Percentiles rank a stretch among this genome's conserved stretches.
Conservation (phyloP, 2,329 filamentous ascomycete species). For the Nannizzia gypsea region DNA sequence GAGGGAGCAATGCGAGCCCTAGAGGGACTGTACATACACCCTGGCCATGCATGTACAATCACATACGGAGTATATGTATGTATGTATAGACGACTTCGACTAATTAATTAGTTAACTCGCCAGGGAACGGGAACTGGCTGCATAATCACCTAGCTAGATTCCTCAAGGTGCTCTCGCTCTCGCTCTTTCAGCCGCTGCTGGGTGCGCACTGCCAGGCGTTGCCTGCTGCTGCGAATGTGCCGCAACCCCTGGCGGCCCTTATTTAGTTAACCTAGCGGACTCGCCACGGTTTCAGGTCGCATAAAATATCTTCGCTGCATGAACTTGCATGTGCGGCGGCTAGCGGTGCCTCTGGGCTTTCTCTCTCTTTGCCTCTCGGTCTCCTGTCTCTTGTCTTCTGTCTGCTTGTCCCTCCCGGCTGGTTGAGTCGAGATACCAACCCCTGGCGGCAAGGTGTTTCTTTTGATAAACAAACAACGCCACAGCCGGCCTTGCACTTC, state of each 20-base stretch:
- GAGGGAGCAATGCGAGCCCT: not conserved
- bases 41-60: not conserved
- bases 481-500: too few species aligned
- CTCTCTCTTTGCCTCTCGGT: not conserved
- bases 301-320: not conserved
- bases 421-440: not conserved
- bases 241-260: not conserved
- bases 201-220: not conserved
- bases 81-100: not conserved
- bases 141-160: too few species aligned
- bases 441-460: not conserved
- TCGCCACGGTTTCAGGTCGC: not conserved
- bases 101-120: not conserved
- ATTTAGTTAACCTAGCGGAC: not conserved
- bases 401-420: not conserved
- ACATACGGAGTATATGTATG: too few species aligned
- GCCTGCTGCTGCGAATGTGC: not conserved
- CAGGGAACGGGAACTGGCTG: not conserved
- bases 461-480: not conserved
- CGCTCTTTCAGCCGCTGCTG: not conserved
- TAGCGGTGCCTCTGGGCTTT: not conserved
- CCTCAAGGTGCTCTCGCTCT: too few species aligned
- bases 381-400: too few species aligned
- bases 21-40: not conserved
- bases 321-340: not conserved